phyloP scores from a whole-genome alignment of 768 basidiomycete genomes.

The Kwoniella sp. region DNA sequence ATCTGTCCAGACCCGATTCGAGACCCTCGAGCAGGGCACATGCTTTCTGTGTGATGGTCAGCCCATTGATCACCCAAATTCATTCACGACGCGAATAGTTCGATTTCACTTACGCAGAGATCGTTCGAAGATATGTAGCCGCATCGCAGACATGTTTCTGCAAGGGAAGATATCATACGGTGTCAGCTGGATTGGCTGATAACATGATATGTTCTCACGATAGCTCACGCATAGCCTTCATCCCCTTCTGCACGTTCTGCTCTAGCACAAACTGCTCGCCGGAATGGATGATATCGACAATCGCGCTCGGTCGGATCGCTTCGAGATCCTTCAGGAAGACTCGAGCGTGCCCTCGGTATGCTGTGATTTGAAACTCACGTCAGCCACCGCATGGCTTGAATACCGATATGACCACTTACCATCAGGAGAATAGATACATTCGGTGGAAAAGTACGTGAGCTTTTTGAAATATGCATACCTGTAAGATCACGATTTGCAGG shows the following conservation, averaged over 20 bases:
- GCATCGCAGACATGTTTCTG: slow-evolving; percentile 88
- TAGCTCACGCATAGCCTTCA: slow-evolving; percentile 79
- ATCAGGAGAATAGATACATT: slow-evolving; percentile 98
- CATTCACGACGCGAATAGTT: too few species aligned
- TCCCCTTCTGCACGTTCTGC: slow-evolving; percentile 78
- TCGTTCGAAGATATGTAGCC: slow-evolving; percentile 95
- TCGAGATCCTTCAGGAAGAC: slow-evolving; percentile 94
- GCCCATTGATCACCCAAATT: too few species aligned
- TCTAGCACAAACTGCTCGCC: slow-evolving; percentile 88
- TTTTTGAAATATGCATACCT: slow-evolving; percentile 99
- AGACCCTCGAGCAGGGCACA: slow-evolving; percentile 87
- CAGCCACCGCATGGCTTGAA: not conserved
- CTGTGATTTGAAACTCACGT: slow-evolving; percentile 53
- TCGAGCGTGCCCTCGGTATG: slow-evolving; percentile 94
- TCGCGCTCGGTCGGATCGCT: slow-evolving; percentile 87
- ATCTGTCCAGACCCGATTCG: slow-evolving; percentile 71
- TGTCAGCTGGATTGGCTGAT: not conserved
- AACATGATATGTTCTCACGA: not conserved
- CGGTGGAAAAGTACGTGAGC: slow-evolving; percentile 97
- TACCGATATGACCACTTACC: slow-evolving; percentile 35
- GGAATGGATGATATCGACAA: slow-evolving; percentile 96
- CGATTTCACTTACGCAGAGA: slow-evolving; percentile 58
- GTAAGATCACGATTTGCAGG: too few species aligned
- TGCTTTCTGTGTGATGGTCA: slow-evolving; percentile 59
- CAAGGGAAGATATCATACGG: not conserved